Evolutionary conservation across 495 filamentous ascomycete species (phyloP).

Genomic region (Trichoderma parareesei): DNA sequence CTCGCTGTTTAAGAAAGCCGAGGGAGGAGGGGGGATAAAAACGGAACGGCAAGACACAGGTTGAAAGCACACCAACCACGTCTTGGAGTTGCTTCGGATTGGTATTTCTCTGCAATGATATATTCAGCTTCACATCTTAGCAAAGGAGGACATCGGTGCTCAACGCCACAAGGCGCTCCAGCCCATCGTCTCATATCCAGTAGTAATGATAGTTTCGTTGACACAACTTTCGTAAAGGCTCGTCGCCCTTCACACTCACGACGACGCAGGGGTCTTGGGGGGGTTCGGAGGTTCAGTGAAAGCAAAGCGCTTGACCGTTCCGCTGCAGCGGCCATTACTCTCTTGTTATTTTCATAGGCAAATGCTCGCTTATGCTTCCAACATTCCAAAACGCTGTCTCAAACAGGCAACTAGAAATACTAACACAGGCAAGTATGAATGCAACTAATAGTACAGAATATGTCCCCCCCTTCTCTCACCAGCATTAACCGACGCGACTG

Average conservation of each 20-base stretch:
- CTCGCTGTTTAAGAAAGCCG: not conserved
- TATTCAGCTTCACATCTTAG: not conserved
- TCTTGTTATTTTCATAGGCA: not conserved
- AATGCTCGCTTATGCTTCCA: constrained; percentile 10
- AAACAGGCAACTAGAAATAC: not conserved
- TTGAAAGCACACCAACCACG: too few species aligned
- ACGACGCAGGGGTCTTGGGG: too few species aligned
- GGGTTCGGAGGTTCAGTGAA: too few species aligned
- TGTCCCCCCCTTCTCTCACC: not conserved
- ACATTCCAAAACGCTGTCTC: not conserved
- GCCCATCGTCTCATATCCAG: too few species aligned
- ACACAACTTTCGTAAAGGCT: too few species aligned
- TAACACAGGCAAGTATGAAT: not conserved
- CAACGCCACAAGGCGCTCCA: too few species aligned
- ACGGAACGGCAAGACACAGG: not conserved
- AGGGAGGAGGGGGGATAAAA: not conserved
- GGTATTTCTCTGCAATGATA: not conserved
- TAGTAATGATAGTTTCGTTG: too few species aligned
- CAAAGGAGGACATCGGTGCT: too few species aligned
- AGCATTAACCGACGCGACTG: not conserved
- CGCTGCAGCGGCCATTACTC: not conserved
- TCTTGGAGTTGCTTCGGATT: not conserved
- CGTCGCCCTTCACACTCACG: too few species aligned
- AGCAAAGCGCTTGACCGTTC: not conserved
- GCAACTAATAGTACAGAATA: constrained; percentile 1